Conservation (phyloP, 1,284 basidiomycete genomes). For the Schizophyllum commune region DNA sequence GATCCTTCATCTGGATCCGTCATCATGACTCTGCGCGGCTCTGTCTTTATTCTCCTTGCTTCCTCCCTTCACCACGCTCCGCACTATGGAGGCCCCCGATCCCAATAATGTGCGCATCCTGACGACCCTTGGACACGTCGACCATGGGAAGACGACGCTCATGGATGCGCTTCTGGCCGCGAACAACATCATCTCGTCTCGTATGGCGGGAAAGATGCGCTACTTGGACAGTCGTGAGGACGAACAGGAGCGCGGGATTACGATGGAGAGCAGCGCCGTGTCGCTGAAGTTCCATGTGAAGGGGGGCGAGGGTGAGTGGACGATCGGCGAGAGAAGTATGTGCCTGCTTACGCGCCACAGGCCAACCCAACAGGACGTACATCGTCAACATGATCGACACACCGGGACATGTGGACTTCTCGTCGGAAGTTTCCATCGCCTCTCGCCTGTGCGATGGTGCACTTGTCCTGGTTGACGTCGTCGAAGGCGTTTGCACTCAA, state of each 20-base stretch:
- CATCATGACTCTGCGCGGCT: not conserved
- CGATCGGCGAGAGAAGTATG: constrained; percentile 5
- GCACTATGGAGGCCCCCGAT: constrained; percentile 26
- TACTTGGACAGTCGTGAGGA: constrained; percentile 96
- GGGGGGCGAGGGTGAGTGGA: constrained; percentile 41
- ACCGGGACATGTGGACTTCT: constrained; percentile 98
- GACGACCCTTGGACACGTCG: constrained; percentile 79
- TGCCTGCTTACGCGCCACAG: constrained; percentile 1
- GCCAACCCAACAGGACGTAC: constrained; percentile 18
- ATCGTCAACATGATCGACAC: constrained; percentile 96
- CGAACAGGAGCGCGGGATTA: constrained; percentile 96
- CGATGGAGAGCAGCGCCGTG: constrained; percentile 97
- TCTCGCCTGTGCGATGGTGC: constrained; percentile 94
- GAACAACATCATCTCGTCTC: constrained; percentile 94
- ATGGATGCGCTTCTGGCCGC: constrained; percentile 95
- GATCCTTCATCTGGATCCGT: not conserved
- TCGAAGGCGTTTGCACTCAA: constrained; percentile 98
- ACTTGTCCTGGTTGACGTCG: constrained; percentile 93
- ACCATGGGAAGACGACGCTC: constrained; percentile 92
- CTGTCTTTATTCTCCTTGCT: not conserved
- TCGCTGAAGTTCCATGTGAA: constrained; percentile 79
- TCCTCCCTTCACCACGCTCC: not conserved
- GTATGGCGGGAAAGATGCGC: constrained; percentile 94
- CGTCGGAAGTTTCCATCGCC: constrained; percentile 93
- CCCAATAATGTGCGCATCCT: constrained; percentile 63